phyloP scores from a whole-genome alignment of 2,329 filamentous ascomycete genomes.

The Cephalotrichum gorgonifer region DNA sequence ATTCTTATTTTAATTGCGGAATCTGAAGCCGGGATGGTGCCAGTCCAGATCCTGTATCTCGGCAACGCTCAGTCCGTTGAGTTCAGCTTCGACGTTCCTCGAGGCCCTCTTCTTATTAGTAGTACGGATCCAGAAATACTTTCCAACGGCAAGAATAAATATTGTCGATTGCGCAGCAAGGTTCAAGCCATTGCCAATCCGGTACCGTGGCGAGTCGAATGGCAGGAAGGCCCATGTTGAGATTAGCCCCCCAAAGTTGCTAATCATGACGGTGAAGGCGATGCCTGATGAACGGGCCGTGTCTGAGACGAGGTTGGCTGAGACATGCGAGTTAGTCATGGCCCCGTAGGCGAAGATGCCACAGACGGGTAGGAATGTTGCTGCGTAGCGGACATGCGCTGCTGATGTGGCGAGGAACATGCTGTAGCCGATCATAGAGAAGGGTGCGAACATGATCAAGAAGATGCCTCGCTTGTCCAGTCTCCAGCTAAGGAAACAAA shows the following conservation, averaged over 20 bases:
- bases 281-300: slow-evolving; percentile 35
- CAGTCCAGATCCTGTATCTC: slow-evolving; percentile 54
- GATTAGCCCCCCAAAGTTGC: slow-evolving; percentile 10
- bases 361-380: slow-evolving; percentile 33
- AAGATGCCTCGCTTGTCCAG: slow-evolving; percentile 49
- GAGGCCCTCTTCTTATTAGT: slow-evolving; percentile 51
- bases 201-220: slow-evolving; percentile 53
- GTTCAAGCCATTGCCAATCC: slow-evolving; percentile 62
- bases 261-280: slow-evolving; percentile 30
- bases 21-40: slow-evolving; percentile 57
- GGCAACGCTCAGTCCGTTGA: slow-evolving; percentile 41
- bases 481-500: slow-evolving; percentile 50
- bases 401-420: slow-evolving; percentile 54
- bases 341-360: slow-evolving; percentile 51
- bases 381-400: slow-evolving; percentile 34
- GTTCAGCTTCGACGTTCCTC: slow-evolving; percentile 42
- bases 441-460: slow-evolving; percentile 46
- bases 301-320: slow-evolving; percentile 55
- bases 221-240: slow-evolving; percentile 10
- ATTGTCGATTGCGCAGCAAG: slow-evolving; percentile 34
- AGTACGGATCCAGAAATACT: slow-evolving; percentile 50
- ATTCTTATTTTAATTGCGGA: too few species aligned
- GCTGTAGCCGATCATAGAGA: slow-evolving; percentile 60
- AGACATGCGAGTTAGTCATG: slow-evolving; percentile 50
- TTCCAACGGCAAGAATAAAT: slow-evolving; percentile 39